Evolutionary conservation across 768 basidiomycete genomes (phyloP), one percentile per base, ranked within the genome.

Genomic region (Phylloporus rhodoxanthus): DNA sequence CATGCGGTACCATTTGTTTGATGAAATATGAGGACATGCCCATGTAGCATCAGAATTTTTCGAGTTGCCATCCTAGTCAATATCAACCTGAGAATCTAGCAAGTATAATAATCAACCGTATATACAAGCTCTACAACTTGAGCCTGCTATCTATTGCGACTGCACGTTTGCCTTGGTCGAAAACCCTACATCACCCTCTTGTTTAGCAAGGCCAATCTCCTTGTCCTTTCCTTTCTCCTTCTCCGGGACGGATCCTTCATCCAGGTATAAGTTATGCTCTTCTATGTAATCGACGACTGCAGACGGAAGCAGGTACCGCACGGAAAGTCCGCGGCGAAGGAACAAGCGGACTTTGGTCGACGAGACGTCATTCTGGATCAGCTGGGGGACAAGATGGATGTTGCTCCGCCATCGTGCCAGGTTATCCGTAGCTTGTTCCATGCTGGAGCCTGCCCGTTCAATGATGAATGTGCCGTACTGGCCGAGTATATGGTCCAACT

Each of bases 281-380:
- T 92, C 85, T 70, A 98, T 99, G 65, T 99, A 99, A 55, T 93
- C 84, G 52, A 94, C 90, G 42, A 98, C 95, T 32, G 83, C 79
- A 44, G 85, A 79, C 9, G 96, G 96, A 43, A 97, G 77, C 36
- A 99, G 79, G 70, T 98, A 99, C 57, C 88, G 84, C 56, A 87
- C 82, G 28, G 85, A 88, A 26, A 91, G 77, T 10, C 88, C 88
- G 56, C 87, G 77, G 60, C 87, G 75, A 45, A 91, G 72, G 71
- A 90, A 87, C 26, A 89, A 66, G 29, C 87, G 84, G 56, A 83
- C 91, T 75, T 96, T 97, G 19, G 94, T 96, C 56, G 89, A 92
- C 7, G 91, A 94, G 39, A 97, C 93, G 64, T 97, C 93, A 64
- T 97, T 97, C 71, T 95, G 92, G 56, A 97, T 95, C 47, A 95